phyloP scores from a whole-genome alignment of 257 asterid species.

The Solanum appendiculatum region DNA sequence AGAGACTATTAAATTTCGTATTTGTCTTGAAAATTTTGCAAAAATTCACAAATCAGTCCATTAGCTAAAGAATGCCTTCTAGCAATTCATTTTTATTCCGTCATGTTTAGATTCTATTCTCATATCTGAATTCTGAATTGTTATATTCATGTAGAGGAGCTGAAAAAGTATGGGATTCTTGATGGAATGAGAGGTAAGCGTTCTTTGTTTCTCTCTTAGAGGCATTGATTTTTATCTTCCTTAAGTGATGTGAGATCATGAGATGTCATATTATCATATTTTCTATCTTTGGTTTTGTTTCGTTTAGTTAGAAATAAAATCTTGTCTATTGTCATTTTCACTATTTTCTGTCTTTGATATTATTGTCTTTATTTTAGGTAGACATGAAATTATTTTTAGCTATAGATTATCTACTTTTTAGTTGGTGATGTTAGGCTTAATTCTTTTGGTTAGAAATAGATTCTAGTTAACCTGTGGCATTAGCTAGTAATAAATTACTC shows the following conservation, averaged over 20 bases:
- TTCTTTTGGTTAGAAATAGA: background rate
- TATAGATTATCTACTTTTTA: background rate
- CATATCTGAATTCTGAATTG: slow-evolving; percentile 6
- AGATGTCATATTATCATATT: background rate
- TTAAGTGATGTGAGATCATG: background rate
- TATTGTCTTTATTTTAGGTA: background rate
- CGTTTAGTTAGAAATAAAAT: background rate
- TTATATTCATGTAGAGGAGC: slow-evolving; percentile 64
- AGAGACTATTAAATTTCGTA: background rate
- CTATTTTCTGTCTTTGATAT: background rate
- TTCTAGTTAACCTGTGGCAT: background rate
- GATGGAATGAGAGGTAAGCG: slow-evolving; percentile 65
- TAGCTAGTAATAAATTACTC: background rate
- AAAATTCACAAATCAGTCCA: background rate
- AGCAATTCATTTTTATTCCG: background rate
- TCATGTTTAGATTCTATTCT: slow-evolving; percentile 2
- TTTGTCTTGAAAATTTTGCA: background rate
- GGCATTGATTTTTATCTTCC: background rate
- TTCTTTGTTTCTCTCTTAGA: background rate
- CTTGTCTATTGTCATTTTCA: background rate
- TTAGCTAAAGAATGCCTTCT: background rate
- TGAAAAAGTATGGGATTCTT: slow-evolving; percentile 62
- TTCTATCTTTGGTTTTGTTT: background rate
- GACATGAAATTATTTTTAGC: background rate
- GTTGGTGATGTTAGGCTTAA: background rate